Evolutionary conservation across 164 flowering plant species (phyloP).

Genomic region (Macadamia integrifolia): DNA sequence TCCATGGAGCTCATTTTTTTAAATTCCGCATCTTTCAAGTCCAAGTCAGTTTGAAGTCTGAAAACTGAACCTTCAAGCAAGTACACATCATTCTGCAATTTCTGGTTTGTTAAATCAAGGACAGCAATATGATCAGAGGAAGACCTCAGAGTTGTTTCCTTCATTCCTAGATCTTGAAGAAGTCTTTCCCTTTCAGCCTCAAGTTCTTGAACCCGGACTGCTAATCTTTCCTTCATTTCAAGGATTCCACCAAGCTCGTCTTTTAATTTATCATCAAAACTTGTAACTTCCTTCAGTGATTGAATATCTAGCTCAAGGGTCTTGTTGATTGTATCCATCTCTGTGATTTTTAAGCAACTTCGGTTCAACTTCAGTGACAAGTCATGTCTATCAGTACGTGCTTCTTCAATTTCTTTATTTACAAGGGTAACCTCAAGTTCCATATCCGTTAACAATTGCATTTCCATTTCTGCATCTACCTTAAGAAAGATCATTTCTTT

Average conservation of each 20-base stretch:
- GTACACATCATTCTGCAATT: constrained; percentile 26
- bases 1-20: constrained; percentile 25
- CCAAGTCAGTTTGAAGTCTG: constrained; percentile 34
- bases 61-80: constrained; percentile 24
- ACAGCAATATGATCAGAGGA: constrained; percentile 22
- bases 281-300: constrained; percentile 29
- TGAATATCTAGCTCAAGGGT: constrained; percentile 26
- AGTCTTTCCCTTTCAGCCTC: constrained; percentile 27
- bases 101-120: constrained; percentile 28
- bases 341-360: constrained; percentile 18
- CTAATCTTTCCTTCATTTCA: constrained; percentile 27
- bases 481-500: constrained; percentile 36
- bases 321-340: constrained; percentile 26
- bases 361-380: constrained; percentile 23
- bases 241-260: constrained; percentile 29
- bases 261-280: constrained; percentile 27
- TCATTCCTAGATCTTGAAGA: constrained; percentile 23
- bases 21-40: constrained; percentile 30
- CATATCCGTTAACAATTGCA: constrained; percentile 26
- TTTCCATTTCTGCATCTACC: constrained; percentile 40
- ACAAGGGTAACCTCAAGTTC: constrained; percentile 34
- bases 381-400: constrained; percentile 17
- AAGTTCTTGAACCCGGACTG: constrained; percentile 24
- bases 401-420: constrained; percentile 24
- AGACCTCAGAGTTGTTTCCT: constrained; percentile 35